Percentiles rank a stretch among this genome's conserved stretches.
These are phyloP conservation scores for Cladosporium halotolerans DNA, from an alignment of 2,329 filamentous ascomycete species.

Conservation along the genomic window DNA sequence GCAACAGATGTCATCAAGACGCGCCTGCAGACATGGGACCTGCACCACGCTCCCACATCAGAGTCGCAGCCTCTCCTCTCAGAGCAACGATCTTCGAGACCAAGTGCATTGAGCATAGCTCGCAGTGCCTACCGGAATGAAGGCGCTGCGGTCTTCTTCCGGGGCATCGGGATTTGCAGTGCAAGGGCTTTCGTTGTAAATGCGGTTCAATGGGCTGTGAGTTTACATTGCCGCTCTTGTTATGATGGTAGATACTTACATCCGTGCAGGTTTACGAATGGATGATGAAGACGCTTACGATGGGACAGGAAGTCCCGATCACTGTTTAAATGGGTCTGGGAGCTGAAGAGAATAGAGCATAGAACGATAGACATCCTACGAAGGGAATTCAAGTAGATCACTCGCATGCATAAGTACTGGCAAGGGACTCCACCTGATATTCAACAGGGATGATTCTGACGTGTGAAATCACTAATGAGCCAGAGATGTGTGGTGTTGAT, in stretches of 20 bases:
- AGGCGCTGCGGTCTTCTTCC: slow-evolving; percentile 70
- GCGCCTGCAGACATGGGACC: slow-evolving; percentile 69
- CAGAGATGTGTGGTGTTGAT: too few relatives aligned
- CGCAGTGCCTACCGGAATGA: slow-evolving; percentile 63
- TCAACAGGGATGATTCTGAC: too few relatives aligned
- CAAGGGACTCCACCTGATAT: too few relatives aligned
- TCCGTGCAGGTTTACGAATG: slow-evolving; percentile 61
- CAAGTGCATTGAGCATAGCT: slow-evolving; percentile 42
- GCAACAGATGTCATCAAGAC: slow-evolving; percentile 77
- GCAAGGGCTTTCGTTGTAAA: slow-evolving; percentile 85
- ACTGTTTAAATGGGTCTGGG: too few relatives aligned
- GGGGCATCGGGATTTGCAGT: slow-evolving; percentile 76
- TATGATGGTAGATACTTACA: background rate
- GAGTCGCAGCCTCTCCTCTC: slow-evolving; percentile 7
- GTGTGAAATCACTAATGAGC: too few relatives aligned
- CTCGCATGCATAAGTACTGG: too few relatives aligned
- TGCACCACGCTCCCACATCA: slow-evolving; percentile 9
- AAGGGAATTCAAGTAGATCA: too few relatives aligned
- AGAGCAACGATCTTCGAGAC: slow-evolving; percentile 4
- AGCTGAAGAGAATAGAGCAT: too few relatives aligned
- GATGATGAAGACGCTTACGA: slow-evolving; percentile 56
- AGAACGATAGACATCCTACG: too few relatives aligned
- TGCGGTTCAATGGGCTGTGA: slow-evolving; percentile 79
- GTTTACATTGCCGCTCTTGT: slow-evolving; percentile 5
- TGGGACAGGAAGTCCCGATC: too few relatives aligned